phyloP scores from a whole-genome alignment of 2,329 filamentous ascomycete species.

The Colletotrichum musicola region DNA sequence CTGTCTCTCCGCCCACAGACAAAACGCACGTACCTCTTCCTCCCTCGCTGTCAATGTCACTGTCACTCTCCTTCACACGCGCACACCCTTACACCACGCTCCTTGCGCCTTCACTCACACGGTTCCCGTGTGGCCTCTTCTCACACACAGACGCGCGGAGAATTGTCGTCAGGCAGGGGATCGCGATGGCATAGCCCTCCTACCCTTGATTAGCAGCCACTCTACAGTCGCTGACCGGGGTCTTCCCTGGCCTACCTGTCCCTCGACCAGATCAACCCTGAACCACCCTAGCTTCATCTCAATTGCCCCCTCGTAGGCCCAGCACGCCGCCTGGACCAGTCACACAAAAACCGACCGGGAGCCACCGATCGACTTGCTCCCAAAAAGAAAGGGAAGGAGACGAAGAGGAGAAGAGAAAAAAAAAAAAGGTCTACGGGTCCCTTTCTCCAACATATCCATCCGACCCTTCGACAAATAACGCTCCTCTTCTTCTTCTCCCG shows the following conservation, averaged over 20 bases:
- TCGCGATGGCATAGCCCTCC: slow-evolving; percentile 48
- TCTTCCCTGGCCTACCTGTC: slow-evolving; percentile 51
- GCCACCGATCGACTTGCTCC: slow-evolving; percentile 53
- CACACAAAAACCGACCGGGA: slow-evolving; percentile 63
- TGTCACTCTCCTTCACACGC: slow-evolving; percentile 27
- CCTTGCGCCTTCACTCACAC: background rate
- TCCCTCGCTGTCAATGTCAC: slow-evolving; percentile 27
- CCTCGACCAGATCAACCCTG: slow-evolving; percentile 51
- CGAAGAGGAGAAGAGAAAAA: slow-evolving; percentile 40
- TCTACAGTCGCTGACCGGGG: slow-evolving; percentile 52
- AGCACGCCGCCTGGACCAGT: slow-evolving; percentile 47
- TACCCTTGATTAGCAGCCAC: slow-evolving; percentile 55
- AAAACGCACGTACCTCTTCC: slow-evolving; percentile 16
- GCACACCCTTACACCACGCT: slow-evolving; percentile 36
- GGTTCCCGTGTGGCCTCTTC: slow-evolving; percentile 22
- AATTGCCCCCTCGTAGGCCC: slow-evolving; percentile 54
- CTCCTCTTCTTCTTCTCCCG: slow-evolving; percentile 34
- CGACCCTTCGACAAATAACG: slow-evolving; percentile 39
- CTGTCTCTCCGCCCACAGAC: slow-evolving; percentile 26
- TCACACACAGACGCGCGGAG: slow-evolving; percentile 49
- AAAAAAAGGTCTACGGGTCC: slow-evolving; percentile 45
- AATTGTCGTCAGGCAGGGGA: slow-evolving; percentile 50
- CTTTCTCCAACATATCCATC: slow-evolving; percentile 45
- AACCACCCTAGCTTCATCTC: slow-evolving; percentile 58
- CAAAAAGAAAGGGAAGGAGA: slow-evolving; percentile 37